Evolutionary conservation across 495 filamentous ascomycete species (phyloP).

Genomic region (Penicillium chermesinum): DNA sequence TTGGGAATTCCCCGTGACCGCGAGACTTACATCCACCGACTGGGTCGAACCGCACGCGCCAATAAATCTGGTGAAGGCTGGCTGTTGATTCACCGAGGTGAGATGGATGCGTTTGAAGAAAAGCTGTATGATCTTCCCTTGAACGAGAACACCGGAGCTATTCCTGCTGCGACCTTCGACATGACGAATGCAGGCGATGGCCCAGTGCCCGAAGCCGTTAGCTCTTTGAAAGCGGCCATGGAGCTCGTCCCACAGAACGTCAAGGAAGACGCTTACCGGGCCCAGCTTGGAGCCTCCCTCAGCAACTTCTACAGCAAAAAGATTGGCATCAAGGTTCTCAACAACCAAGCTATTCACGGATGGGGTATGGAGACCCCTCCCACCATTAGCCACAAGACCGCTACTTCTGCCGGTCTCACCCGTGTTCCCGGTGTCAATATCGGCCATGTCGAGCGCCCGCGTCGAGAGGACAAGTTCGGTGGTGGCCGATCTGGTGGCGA

Average conservation of each 20-base stretch:
- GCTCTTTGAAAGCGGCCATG: constrained; percentile 32
- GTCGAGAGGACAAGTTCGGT: neutral
- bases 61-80: constrained; percentile 77
- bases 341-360: constrained; percentile 54
- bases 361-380: constrained; percentile 61
- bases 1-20: constrained; percentile 55
- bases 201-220: constrained; percentile 27
- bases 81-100: constrained; percentile 60
- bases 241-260: constrained; percentile 24
- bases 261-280: constrained; percentile 52
- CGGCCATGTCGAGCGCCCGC: neutral
- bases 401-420: constrained; percentile 42
- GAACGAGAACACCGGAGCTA: constrained; percentile 43
- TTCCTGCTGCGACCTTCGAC: constrained; percentile 49
- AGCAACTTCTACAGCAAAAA: constrained; percentile 26
- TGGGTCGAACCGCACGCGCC: constrained; percentile 69
- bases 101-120: constrained; percentile 44
- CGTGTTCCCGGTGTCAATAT: constrained; percentile 10
- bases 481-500: neutral
- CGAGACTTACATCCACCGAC: constrained; percentile 69
- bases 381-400: constrained; percentile 36
- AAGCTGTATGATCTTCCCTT: constrained; percentile 62
- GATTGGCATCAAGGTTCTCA: constrained; percentile 49
- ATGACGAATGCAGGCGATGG: constrained; percentile 38
- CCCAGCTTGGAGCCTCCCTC: constrained; percentile 37